Base-by-base conservation (phyloP, 1,284 basidiomycete genomes). In the Takashimella koratensis region DNA sequence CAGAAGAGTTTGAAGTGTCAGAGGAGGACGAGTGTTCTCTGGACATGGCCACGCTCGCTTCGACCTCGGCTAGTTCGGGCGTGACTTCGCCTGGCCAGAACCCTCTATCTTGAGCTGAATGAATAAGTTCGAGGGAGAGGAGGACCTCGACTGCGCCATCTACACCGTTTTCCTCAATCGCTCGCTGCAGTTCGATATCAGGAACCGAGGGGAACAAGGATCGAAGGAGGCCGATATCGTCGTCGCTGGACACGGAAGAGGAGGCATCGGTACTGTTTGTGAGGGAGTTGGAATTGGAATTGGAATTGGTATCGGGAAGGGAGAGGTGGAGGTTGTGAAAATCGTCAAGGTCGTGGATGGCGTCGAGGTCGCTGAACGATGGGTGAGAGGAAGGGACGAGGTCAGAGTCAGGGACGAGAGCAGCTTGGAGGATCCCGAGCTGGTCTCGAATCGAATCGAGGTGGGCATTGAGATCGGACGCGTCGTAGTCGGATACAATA, bases 361-460 rank as follows among this genome's bases (percentile, higher is more conserved):
- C 8, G 8, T 36, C 10, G 16, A 8, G 30, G 8, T 36, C 16
- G 30, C 8, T 36, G 30, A 36, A 36, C 30, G 30, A 8, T 16
- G 30, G 8, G 30, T 36, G 8, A 36, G 30, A 36, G 16, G 30
- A 8, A 36, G 60, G 56, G 3, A 67, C 53, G 5, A 50, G 43
- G 36, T 61, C 60, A 3, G 51, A 26, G 50, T 76, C 73, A 2
- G 74, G 72, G 0, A 76, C 70, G 3, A 66, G 54, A 3, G 67
- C 65, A 3, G 74, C 74, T 58, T 76, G 66, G 39, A 76, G 57
- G 41, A 73, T 65, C 22, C 61, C 73, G 5, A 76, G 62, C 49
- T 74, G 68, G 4, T 69, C 70, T 27, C 66, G 59, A 13, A 76
- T 68, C 4, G 52, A 54, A 5, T 54, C 53, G 8, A 69, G 47